These are phyloP conservation scores for Scheffersomyces amazonensis DNA, from an alignment of 805 yeast species.

Conservation along the genomic window DNA sequence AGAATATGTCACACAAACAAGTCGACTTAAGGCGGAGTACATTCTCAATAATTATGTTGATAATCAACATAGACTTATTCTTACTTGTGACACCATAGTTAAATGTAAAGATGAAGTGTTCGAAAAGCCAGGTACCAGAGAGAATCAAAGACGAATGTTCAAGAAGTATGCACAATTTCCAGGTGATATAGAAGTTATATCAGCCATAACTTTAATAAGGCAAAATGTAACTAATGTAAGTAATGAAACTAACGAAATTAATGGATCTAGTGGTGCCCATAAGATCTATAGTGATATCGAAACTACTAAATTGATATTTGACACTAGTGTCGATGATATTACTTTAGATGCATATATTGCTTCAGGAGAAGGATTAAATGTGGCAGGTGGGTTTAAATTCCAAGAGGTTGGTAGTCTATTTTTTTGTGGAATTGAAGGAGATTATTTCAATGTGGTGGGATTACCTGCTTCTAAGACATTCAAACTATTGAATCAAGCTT, in stretches of 20 bases:
- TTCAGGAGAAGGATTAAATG: slow-evolving; percentile 71
- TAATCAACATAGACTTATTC: slow-evolving; percentile 20
- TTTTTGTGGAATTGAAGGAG: slow-evolving; percentile 68
- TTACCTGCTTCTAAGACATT: slow-evolving; percentile 67
- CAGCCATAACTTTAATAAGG: slow-evolving; percentile 28
- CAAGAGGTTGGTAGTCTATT: slow-evolving; percentile 73
- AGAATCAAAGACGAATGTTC: slow-evolving; percentile 28
- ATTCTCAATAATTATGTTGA: slow-evolving; percentile 23
- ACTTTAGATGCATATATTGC: slow-evolving; percentile 61
- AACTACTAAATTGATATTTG: slow-evolving; percentile 47
- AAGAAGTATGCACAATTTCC: slow-evolving; percentile 16
- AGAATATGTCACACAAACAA: slow-evolving; percentile 67
- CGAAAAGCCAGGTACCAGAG: slow-evolving; percentile 66
- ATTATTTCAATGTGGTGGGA: slow-evolving; percentile 84
- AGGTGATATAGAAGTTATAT: slow-evolving; percentile 24
- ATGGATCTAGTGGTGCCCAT: too few relatives aligned
- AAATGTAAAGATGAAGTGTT: slow-evolving; percentile 56
- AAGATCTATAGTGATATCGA: slow-evolving; percentile 13
- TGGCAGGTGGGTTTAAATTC: slow-evolving; percentile 90
- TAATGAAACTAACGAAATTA: too few relatives aligned
- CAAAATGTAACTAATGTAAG: slow-evolving; percentile 4
- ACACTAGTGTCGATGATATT: slow-evolving; percentile 44
- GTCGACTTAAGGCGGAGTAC: slow-evolving; percentile 55
- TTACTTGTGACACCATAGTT: slow-evolving; percentile 82
- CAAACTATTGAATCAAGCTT: slow-evolving; percentile 31